These are phyloP conservation scores for Nannizziopsis arthrosporioides DNA, from an alignment of 2,329 filamentous ascomycete species.

Conservation along the genomic window DNA sequence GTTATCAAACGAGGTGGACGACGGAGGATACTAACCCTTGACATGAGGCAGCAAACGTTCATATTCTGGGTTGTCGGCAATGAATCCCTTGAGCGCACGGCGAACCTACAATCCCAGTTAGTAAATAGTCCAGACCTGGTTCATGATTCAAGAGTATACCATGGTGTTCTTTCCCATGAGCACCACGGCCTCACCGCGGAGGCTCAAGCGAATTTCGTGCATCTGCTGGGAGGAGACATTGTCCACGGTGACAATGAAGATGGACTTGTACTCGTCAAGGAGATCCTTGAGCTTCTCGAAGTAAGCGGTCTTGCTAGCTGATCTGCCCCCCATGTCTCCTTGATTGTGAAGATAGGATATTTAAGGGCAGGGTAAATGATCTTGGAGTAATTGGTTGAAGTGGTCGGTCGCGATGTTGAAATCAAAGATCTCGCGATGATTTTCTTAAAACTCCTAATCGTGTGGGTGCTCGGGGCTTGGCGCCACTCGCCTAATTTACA, in stretches of 20 bases:
- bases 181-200: conserved; percentile 85
- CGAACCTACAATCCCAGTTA: conserved; percentile 52
- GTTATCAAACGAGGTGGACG: background rate
- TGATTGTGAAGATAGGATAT: conserved; percentile 90
- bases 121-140: background rate
- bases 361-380: conserved; percentile 71
- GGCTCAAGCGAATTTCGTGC: conserved; percentile 95
- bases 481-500: conserved; percentile 28
- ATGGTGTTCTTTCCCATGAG: conserved; percentile 99
- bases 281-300: conserved; percentile 99
- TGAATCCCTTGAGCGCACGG: conserved; percentile 92
- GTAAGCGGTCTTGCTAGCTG: conserved; percentile 86
- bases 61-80: conserved; percentile 85
- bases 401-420: conserved; percentile 22
- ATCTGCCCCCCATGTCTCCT: conserved; percentile 99
- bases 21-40: conserved; percentile 47
- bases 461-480: conserved; percentile 22
- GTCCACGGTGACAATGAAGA: conserved; percentile 96
- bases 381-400: conserved; percentile 17
- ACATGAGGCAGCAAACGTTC: conserved; percentile 93
- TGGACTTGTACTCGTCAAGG: conserved; percentile 89
- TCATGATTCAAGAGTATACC: conserved; percentile 44
- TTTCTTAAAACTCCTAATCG: conserved; percentile 16
- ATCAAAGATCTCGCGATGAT: conserved; percentile 16
- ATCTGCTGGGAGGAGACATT: conserved; percentile 99